A percentile compares a stretch with the other conserved stretches of the same genome.
These are phyloP conservation scores for Candida ficus DNA, from an alignment of 805 yeast genomes.

Conservation along the genomic window DNA sequence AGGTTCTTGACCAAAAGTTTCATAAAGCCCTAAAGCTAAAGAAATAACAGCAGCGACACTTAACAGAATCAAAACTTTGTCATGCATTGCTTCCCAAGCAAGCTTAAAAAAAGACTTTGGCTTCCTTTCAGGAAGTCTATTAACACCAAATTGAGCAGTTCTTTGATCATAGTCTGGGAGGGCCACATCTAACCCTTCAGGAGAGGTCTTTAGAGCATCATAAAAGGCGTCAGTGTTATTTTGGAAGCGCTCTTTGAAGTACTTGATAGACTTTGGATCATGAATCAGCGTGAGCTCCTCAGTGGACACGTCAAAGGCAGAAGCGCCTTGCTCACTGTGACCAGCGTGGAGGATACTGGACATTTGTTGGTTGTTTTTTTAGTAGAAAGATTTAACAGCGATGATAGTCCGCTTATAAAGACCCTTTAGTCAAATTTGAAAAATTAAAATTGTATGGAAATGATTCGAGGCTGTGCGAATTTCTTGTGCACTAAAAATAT, in stretches of 20 bases:
- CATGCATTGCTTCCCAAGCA: slow-evolving; percentile 82
- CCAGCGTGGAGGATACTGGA: too few species aligned
- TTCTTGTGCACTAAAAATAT: neutral
- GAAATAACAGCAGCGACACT: slow-evolving; percentile 86
- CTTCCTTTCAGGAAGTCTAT: slow-evolving; percentile 65
- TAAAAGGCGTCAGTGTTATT: slow-evolving; percentile 20
- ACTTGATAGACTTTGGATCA: slow-evolving; percentile 55
- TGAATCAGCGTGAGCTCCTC: slow-evolving; percentile 44
- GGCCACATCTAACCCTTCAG: slow-evolving; percentile 37
- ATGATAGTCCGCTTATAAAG: too few species aligned
- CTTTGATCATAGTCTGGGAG: slow-evolving; percentile 34
- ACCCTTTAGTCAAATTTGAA: too few species aligned
- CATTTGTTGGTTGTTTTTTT: too few species aligned
- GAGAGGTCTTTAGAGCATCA: slow-evolving; percentile 32
- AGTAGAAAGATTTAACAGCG: too few species aligned
- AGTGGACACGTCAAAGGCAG: slow-evolving; percentile 9
- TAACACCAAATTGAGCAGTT: slow-evolving; percentile 54
- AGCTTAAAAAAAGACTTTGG: slow-evolving; percentile 63
- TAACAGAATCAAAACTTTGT: slow-evolving; percentile 80
- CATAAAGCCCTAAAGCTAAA: slow-evolving; percentile 85
- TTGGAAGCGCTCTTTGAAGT: slow-evolving; percentile 15
- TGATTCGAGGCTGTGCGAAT: neutral
- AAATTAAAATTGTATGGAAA: neutral
- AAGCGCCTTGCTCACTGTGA: too few species aligned
- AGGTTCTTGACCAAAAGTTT: slow-evolving; percentile 80